These are phyloP conservation scores for Bolboschoenus planiculmis DNA, from an alignment of 176 grass and related monocot species.

Conservation along the genomic window DNA sequence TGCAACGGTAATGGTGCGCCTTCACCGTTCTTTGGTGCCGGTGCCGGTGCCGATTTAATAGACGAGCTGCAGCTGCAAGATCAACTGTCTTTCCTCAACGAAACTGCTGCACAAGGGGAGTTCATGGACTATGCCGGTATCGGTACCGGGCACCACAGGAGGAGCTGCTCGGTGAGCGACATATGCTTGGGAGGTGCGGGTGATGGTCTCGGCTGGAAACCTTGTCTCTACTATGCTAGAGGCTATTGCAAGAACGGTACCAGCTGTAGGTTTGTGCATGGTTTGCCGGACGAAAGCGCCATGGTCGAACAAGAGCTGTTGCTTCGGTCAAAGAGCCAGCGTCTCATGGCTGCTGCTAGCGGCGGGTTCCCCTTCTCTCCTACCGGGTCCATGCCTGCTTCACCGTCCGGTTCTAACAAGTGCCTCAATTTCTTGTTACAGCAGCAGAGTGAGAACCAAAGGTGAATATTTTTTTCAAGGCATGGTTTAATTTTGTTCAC, in stretches of 20 bases:
- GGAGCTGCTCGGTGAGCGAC: constrained; percentile 58
- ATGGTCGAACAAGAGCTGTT: constrained; percentile 50
- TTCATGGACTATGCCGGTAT: constrained; percentile 33
- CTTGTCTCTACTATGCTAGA: constrained; percentile 80
- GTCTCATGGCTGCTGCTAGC: constrained; percentile 37
- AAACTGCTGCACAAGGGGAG: constrained; percentile 27
- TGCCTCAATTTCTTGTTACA: constrained; percentile 72
- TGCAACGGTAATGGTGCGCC: constrained; percentile 8
- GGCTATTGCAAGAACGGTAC: constrained; percentile 94
- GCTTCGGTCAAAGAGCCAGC: constrained; percentile 64
- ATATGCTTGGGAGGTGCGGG: constrained; percentile 36
- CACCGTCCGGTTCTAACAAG: constrained; percentile 64
- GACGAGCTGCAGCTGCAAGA: constrained; percentile 76
- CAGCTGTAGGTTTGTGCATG: constrained; percentile 68
- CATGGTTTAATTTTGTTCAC: background rate
- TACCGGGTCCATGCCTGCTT: constrained; percentile 53
- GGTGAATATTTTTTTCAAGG: constrained; percentile 31
- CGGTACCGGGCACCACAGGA: constrained; percentile 41
- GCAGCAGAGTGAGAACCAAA: constrained; percentile 91
- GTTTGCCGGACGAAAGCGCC: constrained; percentile 44
- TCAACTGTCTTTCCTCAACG: constrained; percentile 66
- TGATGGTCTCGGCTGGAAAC: constrained; percentile 57
- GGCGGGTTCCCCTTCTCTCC: constrained; percentile 72
- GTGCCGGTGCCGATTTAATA: constrained; percentile 16
- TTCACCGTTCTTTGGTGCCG: constrained; percentile 39